Evolutionary conservation across 2,329 filamentous ascomycete species (phyloP).

Genomic region (Paecilomyces sp.): DNA sequence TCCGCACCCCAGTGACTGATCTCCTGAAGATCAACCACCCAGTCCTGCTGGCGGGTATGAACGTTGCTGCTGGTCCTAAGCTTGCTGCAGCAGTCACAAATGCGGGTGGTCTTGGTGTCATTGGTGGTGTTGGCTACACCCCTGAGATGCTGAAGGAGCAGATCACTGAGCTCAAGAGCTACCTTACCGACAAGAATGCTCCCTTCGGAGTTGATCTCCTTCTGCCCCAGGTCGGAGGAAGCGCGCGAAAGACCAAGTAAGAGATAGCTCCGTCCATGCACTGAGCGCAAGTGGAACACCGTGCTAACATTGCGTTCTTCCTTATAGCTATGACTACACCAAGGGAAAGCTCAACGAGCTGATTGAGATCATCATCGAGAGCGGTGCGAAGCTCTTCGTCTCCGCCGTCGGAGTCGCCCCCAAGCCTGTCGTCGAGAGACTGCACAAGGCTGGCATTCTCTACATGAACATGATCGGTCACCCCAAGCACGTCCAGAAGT

Average conservation of each 20-base stretch:
- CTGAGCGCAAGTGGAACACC: slow-evolving; percentile 6
- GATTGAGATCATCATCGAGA: slow-evolving; percentile 86
- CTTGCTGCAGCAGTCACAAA: slow-evolving; percentile 96
- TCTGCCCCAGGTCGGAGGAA: slow-evolving; percentile 89
- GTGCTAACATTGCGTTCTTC: slow-evolving; percentile 3
- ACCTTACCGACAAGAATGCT: slow-evolving; percentile 80
- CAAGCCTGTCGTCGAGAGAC: slow-evolving; percentile 76
- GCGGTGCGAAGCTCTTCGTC: slow-evolving; percentile 86
- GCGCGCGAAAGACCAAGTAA: slow-evolving; percentile 88
- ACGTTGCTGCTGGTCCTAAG: slow-evolving; percentile 93
- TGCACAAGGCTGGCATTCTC: slow-evolving; percentile 79
- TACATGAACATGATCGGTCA: slow-evolving; percentile 99
- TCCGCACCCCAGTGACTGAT: slow-evolving; percentile 89
- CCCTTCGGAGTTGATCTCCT: slow-evolving; percentile 93
- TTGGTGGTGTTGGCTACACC: slow-evolving; percentile 86
- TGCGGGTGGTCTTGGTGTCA: slow-evolving; percentile 91
- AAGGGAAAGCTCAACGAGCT: slow-evolving; percentile 95
- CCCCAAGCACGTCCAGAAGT: slow-evolving; percentile 98
- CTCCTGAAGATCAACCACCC: slow-evolving; percentile 98
- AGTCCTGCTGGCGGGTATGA: slow-evolving; percentile 94
- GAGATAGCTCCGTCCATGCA: slow-evolving; percentile 8
- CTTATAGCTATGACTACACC: slow-evolving; percentile 89
- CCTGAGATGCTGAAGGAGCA: slow-evolving; percentile 96
- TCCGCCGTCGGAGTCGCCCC: slow-evolving; percentile 93
- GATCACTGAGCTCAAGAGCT: slow-evolving; percentile 87